phyloP scores from a whole-genome alignment of 1,284 basidiomycete genomes.

The Austropuccinia psidii region DNA sequence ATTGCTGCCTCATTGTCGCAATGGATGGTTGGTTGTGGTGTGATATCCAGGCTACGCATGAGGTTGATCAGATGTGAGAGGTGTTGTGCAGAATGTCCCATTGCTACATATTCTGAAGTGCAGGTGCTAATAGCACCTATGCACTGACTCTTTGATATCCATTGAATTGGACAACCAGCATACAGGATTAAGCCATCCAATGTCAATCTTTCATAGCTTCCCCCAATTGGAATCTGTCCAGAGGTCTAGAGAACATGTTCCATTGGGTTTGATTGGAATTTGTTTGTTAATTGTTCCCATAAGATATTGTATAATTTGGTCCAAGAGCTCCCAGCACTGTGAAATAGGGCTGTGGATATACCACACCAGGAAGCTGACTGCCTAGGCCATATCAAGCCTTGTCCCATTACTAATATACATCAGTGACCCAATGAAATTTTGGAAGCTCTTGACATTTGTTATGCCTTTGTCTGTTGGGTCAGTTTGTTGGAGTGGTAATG shows the following conservation, averaged over 20 bases:
- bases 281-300: background rate
- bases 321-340: background rate
- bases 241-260: background rate
- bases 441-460: background rate
- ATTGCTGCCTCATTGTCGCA: background rate
- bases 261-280: too few species aligned
- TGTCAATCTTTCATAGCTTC: background rate
- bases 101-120: background rate
- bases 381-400: background rate
- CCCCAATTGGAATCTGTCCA: constrained; percentile 7
- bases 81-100: background rate
- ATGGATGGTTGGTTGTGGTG: background rate
- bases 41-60: background rate
- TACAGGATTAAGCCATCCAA: background rate
- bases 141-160: background rate
- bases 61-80: background rate
- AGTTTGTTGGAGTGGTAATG: background rate
- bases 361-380: background rate
- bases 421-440: background rate
- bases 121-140: too few species aligned
- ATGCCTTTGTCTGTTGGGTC: background rate
- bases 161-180: background rate
- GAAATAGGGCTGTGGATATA: background rate
- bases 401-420: background rate
- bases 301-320: background rate